phyloP scores from a whole-genome alignment of 2,329 filamentous ascomycete genomes.

The Onygenales sp. region DNA sequence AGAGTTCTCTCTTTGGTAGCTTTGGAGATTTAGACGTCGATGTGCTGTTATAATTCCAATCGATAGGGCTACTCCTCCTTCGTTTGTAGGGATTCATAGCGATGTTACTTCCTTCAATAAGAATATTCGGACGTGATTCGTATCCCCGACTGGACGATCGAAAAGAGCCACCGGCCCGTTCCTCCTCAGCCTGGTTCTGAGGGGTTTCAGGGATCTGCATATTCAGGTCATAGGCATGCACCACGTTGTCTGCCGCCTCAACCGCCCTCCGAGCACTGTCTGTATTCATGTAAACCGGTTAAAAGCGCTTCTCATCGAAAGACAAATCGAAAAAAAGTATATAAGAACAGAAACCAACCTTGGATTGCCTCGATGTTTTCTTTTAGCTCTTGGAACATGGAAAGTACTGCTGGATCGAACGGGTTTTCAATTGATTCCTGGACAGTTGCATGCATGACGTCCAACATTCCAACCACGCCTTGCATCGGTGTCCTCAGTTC shows the following conservation, averaged over 20 bases:
- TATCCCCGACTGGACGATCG: conserved; percentile 15
- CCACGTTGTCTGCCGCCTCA: conserved; percentile 65
- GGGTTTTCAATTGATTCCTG: conserved; percentile 53
- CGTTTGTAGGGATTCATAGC: conserved; percentile 36
- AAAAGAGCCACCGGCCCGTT: conserved; percentile 20
- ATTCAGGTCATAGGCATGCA: conserved; percentile 66
- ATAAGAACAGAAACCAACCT: conserved; percentile 32
- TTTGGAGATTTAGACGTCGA: conserved; percentile 27
- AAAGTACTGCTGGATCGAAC: conserved; percentile 40
- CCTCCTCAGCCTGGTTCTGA: conserved; percentile 30
- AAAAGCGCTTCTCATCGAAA: background rate
- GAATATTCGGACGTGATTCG: conserved; percentile 30
- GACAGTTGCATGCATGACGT: conserved; percentile 66
- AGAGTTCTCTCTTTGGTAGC: conserved; percentile 24
- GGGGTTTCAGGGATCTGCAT: conserved; percentile 63
- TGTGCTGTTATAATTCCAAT: conserved; percentile 23
- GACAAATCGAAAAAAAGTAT: background rate
- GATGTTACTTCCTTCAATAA: conserved; percentile 36
- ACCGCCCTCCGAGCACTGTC: conserved; percentile 63
- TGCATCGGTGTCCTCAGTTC: conserved; percentile 67
- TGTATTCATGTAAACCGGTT: conserved; percentile 16
- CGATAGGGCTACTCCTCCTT: conserved; percentile 31
- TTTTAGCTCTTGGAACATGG: conserved; percentile 53
- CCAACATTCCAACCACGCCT: conserved; percentile 65
- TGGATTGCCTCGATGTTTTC: conserved; percentile 64